Evolutionary conservation across 345 rosid genomes (phyloP).

Genomic region (Dipteronia sinensis): DNA sequence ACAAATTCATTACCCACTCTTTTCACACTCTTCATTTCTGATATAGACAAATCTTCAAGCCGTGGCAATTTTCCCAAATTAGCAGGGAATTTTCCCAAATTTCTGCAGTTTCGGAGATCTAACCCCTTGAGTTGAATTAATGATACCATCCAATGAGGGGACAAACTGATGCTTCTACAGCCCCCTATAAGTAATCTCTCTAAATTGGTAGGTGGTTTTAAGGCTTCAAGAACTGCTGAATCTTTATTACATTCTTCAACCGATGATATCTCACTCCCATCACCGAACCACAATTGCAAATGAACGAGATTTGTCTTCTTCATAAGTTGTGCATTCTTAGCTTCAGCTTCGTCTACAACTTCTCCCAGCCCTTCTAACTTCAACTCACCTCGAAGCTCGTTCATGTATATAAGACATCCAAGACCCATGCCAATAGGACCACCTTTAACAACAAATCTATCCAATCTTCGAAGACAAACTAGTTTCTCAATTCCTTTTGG

Average conservation of each 20-base stretch:
- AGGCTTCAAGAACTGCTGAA: not conserved
- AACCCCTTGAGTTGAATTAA: not conserved
- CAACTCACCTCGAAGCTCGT: not conserved
- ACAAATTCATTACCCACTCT: no score
- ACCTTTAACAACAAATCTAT: not conserved
- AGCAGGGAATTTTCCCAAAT: not conserved
- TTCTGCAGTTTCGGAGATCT: not conserved
- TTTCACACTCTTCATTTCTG: no score
- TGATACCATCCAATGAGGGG: not conserved
- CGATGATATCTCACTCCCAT: not conserved
- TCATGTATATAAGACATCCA: not conserved
- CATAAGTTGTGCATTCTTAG: not conserved
- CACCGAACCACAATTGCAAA: no score
- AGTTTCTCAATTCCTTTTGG: conserved; percentile 8
- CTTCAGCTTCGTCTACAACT: not conserved
- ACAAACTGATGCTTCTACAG: not conserved
- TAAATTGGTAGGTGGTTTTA: not conserved
- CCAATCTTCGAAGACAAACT: no score
- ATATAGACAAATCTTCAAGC: no score
- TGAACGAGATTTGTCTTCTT: not conserved
- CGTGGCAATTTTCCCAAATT: no score
- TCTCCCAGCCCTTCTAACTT: not conserved
- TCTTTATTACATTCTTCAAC: no score
- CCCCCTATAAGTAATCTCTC: not conserved
- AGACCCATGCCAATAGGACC: not conserved